These are phyloP conservation scores for Ogataea sp. DNA, from an alignment of 805 yeast species.

Conservation along the genomic window DNA sequence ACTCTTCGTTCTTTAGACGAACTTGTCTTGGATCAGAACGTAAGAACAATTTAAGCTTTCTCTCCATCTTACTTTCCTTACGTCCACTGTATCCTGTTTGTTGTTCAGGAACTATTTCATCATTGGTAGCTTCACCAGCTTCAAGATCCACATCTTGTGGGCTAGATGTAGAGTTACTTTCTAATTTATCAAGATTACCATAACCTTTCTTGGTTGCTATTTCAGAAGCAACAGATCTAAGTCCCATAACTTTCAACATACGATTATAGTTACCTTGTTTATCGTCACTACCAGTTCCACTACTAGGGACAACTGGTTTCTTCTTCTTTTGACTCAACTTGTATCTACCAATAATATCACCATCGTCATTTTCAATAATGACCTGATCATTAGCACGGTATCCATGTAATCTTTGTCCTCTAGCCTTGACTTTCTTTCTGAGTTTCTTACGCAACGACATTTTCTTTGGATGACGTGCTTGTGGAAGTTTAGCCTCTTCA, in stretches of 20 bases:
- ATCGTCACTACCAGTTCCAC: no score
- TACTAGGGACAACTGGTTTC: no score
- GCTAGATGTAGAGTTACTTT: constrained; percentile 1
- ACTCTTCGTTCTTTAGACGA: constrained; percentile 1
- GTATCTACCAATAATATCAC: constrained; percentile 83
- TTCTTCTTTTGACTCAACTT: constrained; percentile 44
- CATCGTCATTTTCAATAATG: constrained; percentile 83
- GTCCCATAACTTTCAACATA: constrained; percentile 19
- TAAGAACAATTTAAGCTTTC: constrained; percentile 17
- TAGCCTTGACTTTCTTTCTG: not conserved
- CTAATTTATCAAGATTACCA: not conserved
- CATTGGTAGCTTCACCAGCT: constrained; percentile 9
- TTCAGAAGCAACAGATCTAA: constrained; percentile 7
- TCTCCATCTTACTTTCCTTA: constrained; percentile 14
- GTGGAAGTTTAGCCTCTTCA: no score
- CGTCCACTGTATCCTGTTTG: not conserved
- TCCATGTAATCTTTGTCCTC: constrained; percentile 42
- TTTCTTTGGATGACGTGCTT: no score
- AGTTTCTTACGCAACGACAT: constrained; percentile 6
- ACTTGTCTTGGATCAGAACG: constrained; percentile 16
- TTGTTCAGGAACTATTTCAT: constrained; percentile 14
- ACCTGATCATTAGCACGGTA: constrained; percentile 73
- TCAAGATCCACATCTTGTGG: constrained; percentile 12
- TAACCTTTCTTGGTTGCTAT: not conserved
- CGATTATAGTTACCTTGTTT: no score